These are phyloP conservation scores for Lyophyllum decastes DNA, from an alignment of 768 basidiomycete genomes.

Conservation along the genomic window DNA sequence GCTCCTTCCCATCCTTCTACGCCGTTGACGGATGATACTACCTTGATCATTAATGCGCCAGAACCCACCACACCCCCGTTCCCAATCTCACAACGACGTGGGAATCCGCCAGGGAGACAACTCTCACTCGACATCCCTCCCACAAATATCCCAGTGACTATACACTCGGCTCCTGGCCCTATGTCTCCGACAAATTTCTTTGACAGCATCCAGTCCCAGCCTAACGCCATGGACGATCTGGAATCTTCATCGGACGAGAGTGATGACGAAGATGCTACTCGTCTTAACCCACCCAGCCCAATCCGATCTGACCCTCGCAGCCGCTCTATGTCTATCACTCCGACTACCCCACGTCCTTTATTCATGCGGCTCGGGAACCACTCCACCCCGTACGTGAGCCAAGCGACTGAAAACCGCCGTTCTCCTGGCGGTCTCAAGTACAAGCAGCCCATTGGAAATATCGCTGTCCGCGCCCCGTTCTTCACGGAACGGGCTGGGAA, in stretches of 20 bases:
- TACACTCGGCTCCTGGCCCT: slow-evolving; percentile 65
- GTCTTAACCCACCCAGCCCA: slow-evolving; percentile 17
- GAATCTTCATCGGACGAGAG: slow-evolving; percentile 60
- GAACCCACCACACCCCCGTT: slow-evolving; percentile 46
- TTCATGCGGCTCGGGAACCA: slow-evolving; percentile 70
- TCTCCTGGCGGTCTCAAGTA: slow-evolving; percentile 31
- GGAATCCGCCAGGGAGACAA: slow-evolving; percentile 22
- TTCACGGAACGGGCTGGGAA: slow-evolving; percentile 47
- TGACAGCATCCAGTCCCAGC: slow-evolving; percentile 69
- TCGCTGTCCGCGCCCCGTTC: slow-evolving; percentile 43
- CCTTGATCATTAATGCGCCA: slow-evolving; percentile 40
- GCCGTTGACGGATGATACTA: slow-evolving; percentile 25
- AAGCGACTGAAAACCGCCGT: slow-evolving; percentile 34
- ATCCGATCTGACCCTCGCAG: slow-evolving; percentile 30
- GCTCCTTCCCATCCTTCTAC: slow-evolving; percentile 13
- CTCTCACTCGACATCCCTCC: slow-evolving; percentile 49
- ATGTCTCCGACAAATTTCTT: slow-evolving; percentile 74
- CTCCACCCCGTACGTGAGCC: slow-evolving; percentile 65
- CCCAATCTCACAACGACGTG: slow-evolving; percentile 34
- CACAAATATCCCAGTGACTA: slow-evolving; percentile 39
- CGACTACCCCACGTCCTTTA: slow-evolving; percentile 35
- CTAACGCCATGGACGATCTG: slow-evolving; percentile 73
- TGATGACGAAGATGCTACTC: slow-evolving; percentile 37
- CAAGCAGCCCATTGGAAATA: slow-evolving; percentile 55
- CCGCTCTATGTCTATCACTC: slow-evolving; percentile 38